A percentile compares a stretch with the other conserved stretches of the same genome.
Conservation (phyloP, 441 rosid genomes). For the Populus trichocarpa region DNA sequence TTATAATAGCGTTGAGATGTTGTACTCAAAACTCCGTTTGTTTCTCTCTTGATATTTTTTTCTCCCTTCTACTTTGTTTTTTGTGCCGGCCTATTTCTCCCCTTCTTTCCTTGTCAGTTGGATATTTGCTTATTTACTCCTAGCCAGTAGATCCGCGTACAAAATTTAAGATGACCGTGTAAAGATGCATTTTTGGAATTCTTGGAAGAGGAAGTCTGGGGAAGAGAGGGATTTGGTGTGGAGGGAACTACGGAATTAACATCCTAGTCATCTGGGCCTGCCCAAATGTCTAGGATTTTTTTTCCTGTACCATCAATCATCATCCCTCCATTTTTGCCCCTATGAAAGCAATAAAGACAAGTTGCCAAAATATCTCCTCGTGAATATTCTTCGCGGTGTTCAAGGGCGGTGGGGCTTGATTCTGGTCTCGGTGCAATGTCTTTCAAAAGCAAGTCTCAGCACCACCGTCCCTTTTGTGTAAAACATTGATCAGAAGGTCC, state of each 20-base stretch:
- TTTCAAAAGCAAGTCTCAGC: background rate
- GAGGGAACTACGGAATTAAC: background rate
- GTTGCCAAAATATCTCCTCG: background rate
- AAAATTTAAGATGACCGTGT: background rate
- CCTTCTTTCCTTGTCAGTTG: too few species aligned
- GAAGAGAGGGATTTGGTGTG: background rate
- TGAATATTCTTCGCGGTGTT: background rate
- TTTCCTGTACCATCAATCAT: background rate
- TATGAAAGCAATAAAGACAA: background rate
- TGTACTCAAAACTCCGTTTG: too few species aligned
- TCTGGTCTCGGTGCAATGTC: background rate
- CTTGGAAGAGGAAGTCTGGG: background rate
- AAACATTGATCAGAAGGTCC: background rate
- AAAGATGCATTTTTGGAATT: background rate
- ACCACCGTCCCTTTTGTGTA: background rate
- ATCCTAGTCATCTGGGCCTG: background rate
- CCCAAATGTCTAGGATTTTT: background rate
- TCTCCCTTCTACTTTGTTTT: too few species aligned
- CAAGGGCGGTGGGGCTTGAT: background rate
- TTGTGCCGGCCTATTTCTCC: too few species aligned
- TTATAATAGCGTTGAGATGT: rapidly evolving
- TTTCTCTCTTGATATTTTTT: too few species aligned
- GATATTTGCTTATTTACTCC: too few species aligned
- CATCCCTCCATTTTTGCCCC: background rate
- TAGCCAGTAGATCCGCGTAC: background rate